Percentiles rank a stretch among this genome's conserved stretches.
Conservation (phyloP, 208 protist genomes). For the Acanthamoeba castellanii region DNA sequence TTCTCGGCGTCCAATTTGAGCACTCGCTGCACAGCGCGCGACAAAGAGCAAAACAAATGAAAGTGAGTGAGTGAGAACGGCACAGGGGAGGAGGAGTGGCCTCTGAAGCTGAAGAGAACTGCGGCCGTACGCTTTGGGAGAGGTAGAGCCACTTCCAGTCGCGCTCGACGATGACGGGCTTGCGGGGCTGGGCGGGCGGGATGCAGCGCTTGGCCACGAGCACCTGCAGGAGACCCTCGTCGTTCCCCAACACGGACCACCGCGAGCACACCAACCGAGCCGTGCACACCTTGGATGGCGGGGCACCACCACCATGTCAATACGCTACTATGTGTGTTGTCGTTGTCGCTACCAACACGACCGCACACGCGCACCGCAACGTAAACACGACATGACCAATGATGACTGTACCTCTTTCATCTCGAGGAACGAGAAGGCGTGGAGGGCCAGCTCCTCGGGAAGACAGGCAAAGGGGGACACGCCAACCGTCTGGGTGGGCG, state of each 20-base stretch:
- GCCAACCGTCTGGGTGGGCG: neutral
- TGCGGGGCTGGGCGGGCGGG: slow-evolving; percentile 10
- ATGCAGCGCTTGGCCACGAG: slow-evolving; percentile 18
- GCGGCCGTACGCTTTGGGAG: slow-evolving; percentile 25
- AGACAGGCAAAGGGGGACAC: neutral
- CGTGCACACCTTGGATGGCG: slow-evolving; percentile 19
- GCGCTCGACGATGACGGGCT: slow-evolving; percentile 19
- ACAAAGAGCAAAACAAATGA: neutral
- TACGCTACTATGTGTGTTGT: neutral
- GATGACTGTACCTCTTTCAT: slow-evolving; percentile 58
- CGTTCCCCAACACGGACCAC: slow-evolving; percentile 30
- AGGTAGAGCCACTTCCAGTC: slow-evolving; percentile 68
- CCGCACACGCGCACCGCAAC: too few species aligned
- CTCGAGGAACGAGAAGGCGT: slow-evolving; percentile 61
- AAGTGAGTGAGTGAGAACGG: too few species aligned
- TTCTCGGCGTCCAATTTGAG: neutral
- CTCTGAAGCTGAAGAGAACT: neutral
- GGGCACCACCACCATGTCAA: neutral
- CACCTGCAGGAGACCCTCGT: slow-evolving; percentile 42
- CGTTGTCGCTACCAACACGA: too few species aligned
- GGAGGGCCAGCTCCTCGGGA: slow-evolving; percentile 53
- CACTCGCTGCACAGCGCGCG: neutral
- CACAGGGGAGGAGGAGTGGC: too few species aligned
- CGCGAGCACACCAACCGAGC: slow-evolving; percentile 38
- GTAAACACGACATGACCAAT: too few species aligned